Evolutionary conservation across 768 basidiomycete species (phyloP).

Genomic region (Macrolepiota dolichaula): DNA sequence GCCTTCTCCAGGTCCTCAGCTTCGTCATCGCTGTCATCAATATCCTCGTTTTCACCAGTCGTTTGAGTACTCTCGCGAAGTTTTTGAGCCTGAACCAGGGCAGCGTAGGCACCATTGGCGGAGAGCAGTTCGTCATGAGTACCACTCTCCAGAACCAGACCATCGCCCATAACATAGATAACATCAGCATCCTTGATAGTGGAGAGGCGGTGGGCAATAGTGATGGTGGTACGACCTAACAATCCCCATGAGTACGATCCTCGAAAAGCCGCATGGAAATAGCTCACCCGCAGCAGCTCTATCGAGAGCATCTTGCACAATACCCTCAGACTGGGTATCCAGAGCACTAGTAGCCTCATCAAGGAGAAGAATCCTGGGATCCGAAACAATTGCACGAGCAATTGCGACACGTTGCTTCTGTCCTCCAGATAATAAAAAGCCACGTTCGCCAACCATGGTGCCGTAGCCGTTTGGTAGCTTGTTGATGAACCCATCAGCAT

Average conservation of each 20-base stretch:
- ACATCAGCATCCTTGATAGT: conserved; percentile 30
- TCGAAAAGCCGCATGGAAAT: conserved; percentile 28
- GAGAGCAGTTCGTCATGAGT: conserved; percentile 69
- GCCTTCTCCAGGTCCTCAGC: conserved; percentile 55
- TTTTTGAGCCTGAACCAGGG: conserved; percentile 76
- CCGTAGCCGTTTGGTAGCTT: conserved; percentile 83
- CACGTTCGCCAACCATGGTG: conserved; percentile 86
- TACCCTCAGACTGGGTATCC: conserved; percentile 84
- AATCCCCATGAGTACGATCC: conserved; percentile 36
- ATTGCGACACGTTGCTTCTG: conserved; percentile 91
- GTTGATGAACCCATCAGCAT: conserved; percentile 84
- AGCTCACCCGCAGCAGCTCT: conserved; percentile 65
- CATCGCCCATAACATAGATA: conserved; percentile 90
- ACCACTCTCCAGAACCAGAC: conserved; percentile 76
- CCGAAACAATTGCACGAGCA: conserved; percentile 85
- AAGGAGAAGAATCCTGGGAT: conserved; percentile 79
- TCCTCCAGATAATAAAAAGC: conserved; percentile 80
- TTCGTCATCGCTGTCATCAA: conserved; percentile 20
- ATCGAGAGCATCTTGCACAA: conserved; percentile 89
- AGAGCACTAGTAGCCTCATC: conserved; percentile 88
- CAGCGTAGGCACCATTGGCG: conserved; percentile 64
- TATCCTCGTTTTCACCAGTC: conserved; percentile 21
- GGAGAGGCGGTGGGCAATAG: too few relatives aligned
- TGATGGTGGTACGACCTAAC: too few relatives aligned
- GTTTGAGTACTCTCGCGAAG: conserved; percentile 51